These are phyloP conservation scores for Rhodotorula sp. DNA, from an alignment of 1,284 basidiomycete species.

Conservation along the genomic window DNA sequence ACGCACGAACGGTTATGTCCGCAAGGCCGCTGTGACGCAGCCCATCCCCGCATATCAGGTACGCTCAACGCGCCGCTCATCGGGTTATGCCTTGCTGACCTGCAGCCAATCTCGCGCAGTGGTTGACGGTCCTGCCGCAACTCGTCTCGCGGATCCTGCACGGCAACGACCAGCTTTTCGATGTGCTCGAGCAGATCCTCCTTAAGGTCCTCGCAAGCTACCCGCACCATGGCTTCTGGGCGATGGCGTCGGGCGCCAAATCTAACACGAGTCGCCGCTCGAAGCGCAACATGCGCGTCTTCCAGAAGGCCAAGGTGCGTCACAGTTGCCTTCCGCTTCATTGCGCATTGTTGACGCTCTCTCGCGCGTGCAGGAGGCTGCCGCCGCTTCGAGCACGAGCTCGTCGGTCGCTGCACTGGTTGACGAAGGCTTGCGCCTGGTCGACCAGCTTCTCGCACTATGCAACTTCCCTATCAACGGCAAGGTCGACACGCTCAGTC, in stretches of 20 bases:
- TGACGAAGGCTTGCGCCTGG: constrained; percentile 62
- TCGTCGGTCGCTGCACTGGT: constrained; percentile 55
- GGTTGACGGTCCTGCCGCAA: constrained; percentile 96
- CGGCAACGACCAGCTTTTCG: constrained; percentile 67
- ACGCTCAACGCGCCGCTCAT: constrained; percentile 14
- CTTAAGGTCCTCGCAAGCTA: constrained; percentile 73
- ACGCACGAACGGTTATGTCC: constrained; percentile 63
- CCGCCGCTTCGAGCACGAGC: background rate
- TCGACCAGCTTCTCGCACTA: constrained; percentile 66
- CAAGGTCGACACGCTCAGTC: constrained; percentile 61
- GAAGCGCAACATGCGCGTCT: constrained; percentile 65
- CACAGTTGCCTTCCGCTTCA: constrained; percentile 6
- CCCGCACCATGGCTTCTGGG: constrained; percentile 91
- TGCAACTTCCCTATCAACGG: constrained; percentile 58
- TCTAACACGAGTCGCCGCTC: constrained; percentile 72
- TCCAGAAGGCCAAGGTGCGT: constrained; percentile 66
- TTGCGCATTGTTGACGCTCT: rapidly evolving
- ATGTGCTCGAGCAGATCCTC: constrained; percentile 70
- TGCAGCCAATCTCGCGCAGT: constrained; percentile 59
- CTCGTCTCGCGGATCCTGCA: constrained; percentile 93
- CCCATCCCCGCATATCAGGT: constrained; percentile 76
- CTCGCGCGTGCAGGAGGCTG: background rate
- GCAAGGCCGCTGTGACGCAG: constrained; percentile 57
- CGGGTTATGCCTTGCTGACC: background rate
- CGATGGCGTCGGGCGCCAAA: constrained; percentile 84